A percentile compares a stretch with the other conserved stretches of the same genome.
phyloP scores from a whole-genome alignment of 2,329 filamentous ascomycete genomes.

The Gaeumannomyces tritici region DNA sequence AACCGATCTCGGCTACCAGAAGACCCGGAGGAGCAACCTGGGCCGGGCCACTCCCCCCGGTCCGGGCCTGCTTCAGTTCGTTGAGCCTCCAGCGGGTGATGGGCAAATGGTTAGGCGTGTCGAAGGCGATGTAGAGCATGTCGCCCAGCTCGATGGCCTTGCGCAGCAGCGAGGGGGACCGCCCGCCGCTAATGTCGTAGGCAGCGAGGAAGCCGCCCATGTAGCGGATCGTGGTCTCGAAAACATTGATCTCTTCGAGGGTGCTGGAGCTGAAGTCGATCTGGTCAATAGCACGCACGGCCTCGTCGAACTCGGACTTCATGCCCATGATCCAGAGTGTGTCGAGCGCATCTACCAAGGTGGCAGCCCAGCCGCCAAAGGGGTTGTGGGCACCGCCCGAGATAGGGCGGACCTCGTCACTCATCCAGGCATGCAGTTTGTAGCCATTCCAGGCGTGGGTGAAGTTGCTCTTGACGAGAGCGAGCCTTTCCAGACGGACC shows the following conservation, averaged over 20 bases:
- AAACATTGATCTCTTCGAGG: conserved; percentile 40
- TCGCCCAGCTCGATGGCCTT: conserved; percentile 45
- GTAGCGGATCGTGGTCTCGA: conserved; percentile 52
- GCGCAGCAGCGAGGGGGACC: conserved; percentile 23
- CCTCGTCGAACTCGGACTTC: conserved; percentile 42
- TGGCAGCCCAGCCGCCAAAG: conserved; percentile 51
- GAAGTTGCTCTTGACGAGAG: conserved; percentile 23
- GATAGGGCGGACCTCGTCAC: conserved; percentile 36
- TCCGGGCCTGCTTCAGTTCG: conserved; percentile 18
- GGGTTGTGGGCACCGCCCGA: conserved; percentile 29
- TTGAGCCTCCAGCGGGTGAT: conserved; percentile 34
- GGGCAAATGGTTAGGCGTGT: conserved; percentile 44
- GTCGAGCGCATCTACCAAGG: conserved; percentile 55
- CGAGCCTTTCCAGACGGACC: conserved; percentile 19
- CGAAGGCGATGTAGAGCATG: conserved; percentile 42
- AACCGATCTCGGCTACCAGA: conserved; percentile 43
- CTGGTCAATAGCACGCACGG: conserved; percentile 35
- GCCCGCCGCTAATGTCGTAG: conserved; percentile 39
- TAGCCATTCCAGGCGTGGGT: conserved; percentile 32
- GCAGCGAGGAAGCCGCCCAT: conserved; percentile 42
- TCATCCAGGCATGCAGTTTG: conserved; percentile 34
- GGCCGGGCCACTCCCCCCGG: conserved; percentile 2
- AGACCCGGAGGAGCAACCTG: conserved; percentile 26
- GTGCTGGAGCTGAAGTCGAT: conserved; percentile 46
- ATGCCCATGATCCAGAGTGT: conserved; percentile 51